Conservation (phyloP, 768 basidiomycete genomes). For the Boletus rubroflammeus region DNA sequence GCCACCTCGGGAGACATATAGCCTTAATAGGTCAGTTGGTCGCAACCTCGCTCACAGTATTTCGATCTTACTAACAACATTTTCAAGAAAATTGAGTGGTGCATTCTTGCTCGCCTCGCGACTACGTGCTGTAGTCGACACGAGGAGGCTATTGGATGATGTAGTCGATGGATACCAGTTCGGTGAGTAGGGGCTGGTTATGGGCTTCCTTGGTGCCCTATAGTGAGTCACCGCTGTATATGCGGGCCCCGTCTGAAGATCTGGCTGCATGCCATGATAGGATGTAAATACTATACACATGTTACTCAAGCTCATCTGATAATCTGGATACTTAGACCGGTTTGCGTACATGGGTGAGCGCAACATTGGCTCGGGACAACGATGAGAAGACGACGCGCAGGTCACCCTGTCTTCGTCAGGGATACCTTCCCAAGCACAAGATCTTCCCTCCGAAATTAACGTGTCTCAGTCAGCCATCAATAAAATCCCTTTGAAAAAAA, state of each 20-base stretch:
- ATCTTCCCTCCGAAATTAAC: background rate
- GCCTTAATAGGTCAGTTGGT: slow-evolving; percentile 72
- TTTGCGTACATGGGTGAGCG: background rate
- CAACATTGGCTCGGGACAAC: background rate
- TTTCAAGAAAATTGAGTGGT: slow-evolving; percentile 69
- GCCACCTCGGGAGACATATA: slow-evolving; percentile 92
- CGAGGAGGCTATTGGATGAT: slow-evolving; percentile 71
- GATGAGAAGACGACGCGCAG: background rate
- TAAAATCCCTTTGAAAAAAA: background rate
- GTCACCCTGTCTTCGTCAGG: background rate
- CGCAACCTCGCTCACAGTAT: background rate
- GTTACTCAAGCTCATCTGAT: background rate
- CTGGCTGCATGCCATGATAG: background rate
- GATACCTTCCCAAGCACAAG: background rate
- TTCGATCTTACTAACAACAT: background rate
- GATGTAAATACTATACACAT: background rate
- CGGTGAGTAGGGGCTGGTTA: background rate
- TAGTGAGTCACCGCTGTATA: background rate
- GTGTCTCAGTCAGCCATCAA: background rate
- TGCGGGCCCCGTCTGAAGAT: background rate
- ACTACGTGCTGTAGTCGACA: slow-evolving; percentile 70
- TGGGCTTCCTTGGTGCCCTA: background rate
- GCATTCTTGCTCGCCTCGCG: slow-evolving; percentile 76
- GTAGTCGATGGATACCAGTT: slow-evolving; percentile 39
- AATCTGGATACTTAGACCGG: background rate